Base-by-base conservation (phyloP, 2,329 filamentous ascomycete genomes). In the Fusarium siculi region DNA sequence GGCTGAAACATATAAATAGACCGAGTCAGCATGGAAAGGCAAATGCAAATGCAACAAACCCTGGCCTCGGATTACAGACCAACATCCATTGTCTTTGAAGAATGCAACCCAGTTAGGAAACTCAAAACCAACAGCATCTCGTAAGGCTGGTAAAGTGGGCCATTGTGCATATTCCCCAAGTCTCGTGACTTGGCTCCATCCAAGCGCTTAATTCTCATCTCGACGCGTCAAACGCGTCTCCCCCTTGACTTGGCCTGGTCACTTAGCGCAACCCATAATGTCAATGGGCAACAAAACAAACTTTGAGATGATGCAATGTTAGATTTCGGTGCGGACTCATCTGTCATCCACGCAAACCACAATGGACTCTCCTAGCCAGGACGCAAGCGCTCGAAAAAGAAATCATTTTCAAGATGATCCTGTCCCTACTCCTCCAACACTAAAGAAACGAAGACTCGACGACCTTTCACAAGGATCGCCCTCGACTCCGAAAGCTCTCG, bases 401-500 rank as follows among this genome's bases (percentile, higher is more conserved):
- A 54, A 50, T 42, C 65, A 68, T 43, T 36, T 75, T n/a, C 66
- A 73, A 37, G 76, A 76, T 42, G 74, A 79, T 19, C 68, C 72
- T 25, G 64, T 68, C 21, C 63, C 72, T n/a, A 80, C 78, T 43
- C 78, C 80, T 28, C 52, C 75, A 8, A 63, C 80, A 11, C 66
- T 74, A 66, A 82, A 82, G 73, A 80, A 77, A 37, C 78, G 77
- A 50, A 79, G 75, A 66, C 60, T 82, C n/a, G 79, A 81, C 43
- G 76, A 77, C 39, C 66, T 75, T 14, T 66, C 70, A 11, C 64
- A 74, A 14, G 68, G 64, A 53, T 75, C 77, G 11, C 72, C 79
- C 9, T 78, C 79, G 21, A 77, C 80, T 7, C 79, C 81, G 4
- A 79, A 75, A 28, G 77, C 79, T 6, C 68, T 81, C 42, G 76